These are phyloP conservation scores for Pleodorina starrii DNA, from an alignment of 139 green algal species.

Conservation along the genomic window DNA sequence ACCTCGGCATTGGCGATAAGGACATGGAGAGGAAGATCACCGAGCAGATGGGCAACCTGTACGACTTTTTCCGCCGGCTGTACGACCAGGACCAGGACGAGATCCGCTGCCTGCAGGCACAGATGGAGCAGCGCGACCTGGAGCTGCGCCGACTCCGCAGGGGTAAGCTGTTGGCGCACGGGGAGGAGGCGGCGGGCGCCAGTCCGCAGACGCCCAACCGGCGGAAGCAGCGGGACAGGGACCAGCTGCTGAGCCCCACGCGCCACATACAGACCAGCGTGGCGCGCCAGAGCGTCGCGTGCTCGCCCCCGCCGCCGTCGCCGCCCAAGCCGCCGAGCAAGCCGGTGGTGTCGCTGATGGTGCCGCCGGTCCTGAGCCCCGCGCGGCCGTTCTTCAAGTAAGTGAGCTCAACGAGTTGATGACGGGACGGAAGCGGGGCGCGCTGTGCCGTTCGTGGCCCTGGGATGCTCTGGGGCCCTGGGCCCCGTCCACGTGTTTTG, in stretches of 20 bases:
- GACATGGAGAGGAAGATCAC: constrained; percentile 47
- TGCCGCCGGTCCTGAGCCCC: constrained; percentile 29
- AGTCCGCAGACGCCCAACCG: background rate
- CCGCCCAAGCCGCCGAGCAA: background rate
- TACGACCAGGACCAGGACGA: constrained; percentile 58
- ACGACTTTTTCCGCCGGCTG: constrained; percentile 59
- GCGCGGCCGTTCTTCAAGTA: constrained; percentile 41
- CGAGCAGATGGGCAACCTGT: constrained; percentile 53
- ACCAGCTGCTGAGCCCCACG: background rate
- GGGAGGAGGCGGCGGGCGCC: background rate
- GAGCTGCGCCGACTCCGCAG: constrained; percentile 23
- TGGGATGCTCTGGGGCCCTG: no score
- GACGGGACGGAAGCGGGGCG: no score
- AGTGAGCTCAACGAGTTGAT: no score
- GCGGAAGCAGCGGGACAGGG: background rate
- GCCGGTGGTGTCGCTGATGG: constrained; percentile 13
- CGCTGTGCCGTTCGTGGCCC: no score
- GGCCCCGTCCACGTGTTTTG: no score
- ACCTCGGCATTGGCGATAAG: constrained; percentile 28
- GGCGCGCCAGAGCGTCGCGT: background rate
- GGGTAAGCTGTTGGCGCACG: background rate
- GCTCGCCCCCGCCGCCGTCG: background rate
- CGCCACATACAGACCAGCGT: background rate
- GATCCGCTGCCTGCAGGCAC: constrained; percentile 38
- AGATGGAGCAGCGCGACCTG: constrained; percentile 36